Evolutionary conservation across 192 early-diverging fungal species (phyloP).

Genomic region (Coemansia sp.): DNA sequence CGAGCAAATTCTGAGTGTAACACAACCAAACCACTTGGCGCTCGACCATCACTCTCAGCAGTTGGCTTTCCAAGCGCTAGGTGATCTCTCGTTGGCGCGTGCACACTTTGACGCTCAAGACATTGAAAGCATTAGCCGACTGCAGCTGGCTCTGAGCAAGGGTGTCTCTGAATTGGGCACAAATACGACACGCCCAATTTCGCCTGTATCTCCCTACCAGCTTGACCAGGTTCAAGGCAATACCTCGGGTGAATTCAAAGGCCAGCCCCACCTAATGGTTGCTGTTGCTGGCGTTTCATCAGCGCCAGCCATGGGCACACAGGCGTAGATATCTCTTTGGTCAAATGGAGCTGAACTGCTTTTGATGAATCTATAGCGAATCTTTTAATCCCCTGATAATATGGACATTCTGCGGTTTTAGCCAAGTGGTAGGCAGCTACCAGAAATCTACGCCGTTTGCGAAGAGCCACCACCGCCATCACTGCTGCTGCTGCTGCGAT

Average conservation of each 20-base stretch:
- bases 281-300: conserved; percentile 3
- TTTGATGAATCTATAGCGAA: background rate
- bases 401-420: background rate
- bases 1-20: conserved; percentile 36
- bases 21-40: conserved; percentile 18
- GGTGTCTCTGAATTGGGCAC: conserved; percentile 13
- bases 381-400: background rate
- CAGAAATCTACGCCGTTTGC: background rate
- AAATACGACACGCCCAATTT: conserved; percentile 28
- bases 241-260: conserved; percentile 37
- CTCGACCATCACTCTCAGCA: conserved; percentile 31
- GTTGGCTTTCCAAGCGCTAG: conserved; percentile 28
- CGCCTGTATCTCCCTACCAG: conserved; percentile 50
- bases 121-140: conserved; percentile 34
- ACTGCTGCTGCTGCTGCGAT: conserved; percentile 7
- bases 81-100: conserved; percentile 31
- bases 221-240: conserved; percentile 39
- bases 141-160: conserved; percentile 44
- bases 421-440: background rate
- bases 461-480: background rate
- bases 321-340: background rate
- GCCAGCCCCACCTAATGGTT: conserved; percentile 8
- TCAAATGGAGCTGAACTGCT: background rate
- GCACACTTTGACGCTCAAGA: conserved; percentile 33
- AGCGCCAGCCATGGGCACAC: conserved; percentile 5